A percentile compares a stretch with the other conserved stretches of the same genome.
Conservation (phyloP, 176 grass and related monocot species). For the Eleusine indica region DNA sequence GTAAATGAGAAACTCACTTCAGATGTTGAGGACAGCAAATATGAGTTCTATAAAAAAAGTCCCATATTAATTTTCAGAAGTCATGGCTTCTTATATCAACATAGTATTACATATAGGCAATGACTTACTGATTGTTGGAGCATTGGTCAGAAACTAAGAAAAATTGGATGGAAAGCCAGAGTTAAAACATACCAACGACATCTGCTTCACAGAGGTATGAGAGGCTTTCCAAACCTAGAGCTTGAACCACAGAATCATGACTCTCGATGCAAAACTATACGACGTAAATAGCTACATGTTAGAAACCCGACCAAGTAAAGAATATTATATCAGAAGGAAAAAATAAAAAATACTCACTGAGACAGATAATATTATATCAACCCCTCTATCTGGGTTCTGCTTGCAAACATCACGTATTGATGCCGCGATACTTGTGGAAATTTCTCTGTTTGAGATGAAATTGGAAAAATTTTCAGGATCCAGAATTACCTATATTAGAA, state of each 20-base stretch:
- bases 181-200: slow-evolving; percentile 66
- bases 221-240: slow-evolving; percentile 91
- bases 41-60: slow-evolving; percentile 8
- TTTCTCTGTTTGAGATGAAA: slow-evolving; percentile 67
- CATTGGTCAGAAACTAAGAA: slow-evolving; percentile 1
- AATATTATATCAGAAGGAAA: neutral
- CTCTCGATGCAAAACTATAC: slow-evolving; percentile 87
- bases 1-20: slow-evolving; percentile 36
- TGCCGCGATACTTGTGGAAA: slow-evolving; percentile 70
- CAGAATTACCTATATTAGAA: slow-evolving; percentile 73
- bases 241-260: slow-evolving; percentile 67
- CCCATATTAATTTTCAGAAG: slow-evolving; percentile 6
- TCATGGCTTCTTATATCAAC: slow-evolving; percentile 24
- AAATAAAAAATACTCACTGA: slow-evolving; percentile 58
- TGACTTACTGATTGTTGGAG: neutral
- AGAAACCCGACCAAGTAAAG: slow-evolving; percentile 39
- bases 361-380: slow-evolving; percentile 87
- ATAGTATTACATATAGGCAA: neutral
- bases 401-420: slow-evolving; percentile 95
- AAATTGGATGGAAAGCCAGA: slow-evolving; percentile 24
- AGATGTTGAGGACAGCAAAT: slow-evolving; percentile 40
- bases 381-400: slow-evolving; percentile 90
- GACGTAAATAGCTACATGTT: slow-evolving; percentile 26
- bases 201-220: slow-evolving; percentile 88
- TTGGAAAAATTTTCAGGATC: slow-evolving; percentile 64